Evolutionary conservation across 2,329 filamentous ascomycete species (phyloP).

Genomic region (Botryosphaeria dothidea): DNA sequence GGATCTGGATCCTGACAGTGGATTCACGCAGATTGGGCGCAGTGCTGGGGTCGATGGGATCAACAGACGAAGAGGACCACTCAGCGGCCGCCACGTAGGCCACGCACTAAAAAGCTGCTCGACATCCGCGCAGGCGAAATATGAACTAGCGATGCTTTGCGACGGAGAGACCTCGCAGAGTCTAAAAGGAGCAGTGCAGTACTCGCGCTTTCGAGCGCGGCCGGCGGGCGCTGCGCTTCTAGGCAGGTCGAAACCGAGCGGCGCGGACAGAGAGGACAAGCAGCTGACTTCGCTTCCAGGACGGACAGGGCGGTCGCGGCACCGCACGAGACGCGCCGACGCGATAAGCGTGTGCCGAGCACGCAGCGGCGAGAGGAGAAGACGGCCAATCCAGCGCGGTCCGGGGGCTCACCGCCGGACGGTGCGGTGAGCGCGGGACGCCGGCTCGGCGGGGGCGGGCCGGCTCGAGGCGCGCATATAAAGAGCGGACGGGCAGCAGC

Average conservation of each 20-base stretch:
- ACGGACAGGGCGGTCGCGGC: too few species aligned
- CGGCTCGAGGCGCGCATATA: slow-evolving; percentile 21
- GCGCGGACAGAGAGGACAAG: neutral
- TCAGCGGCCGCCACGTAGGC: slow-evolving; percentile 45
- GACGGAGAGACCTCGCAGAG: slow-evolving; percentile 19
- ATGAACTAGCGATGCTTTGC: slow-evolving; percentile 18
- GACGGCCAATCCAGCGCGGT: neutral
- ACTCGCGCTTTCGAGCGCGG: slow-evolving; percentile 2
- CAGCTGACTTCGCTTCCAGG: slow-evolving; percentile 5
- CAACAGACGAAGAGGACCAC: slow-evolving; percentile 39
- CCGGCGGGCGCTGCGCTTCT: neutral
- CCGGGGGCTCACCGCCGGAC: slow-evolving; percentile 7
- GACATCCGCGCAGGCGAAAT: slow-evolving; percentile 17
- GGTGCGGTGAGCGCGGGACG: neutral
- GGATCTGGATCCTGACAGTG: slow-evolving; percentile 24
- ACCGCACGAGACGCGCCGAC: neutral
- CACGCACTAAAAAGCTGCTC: slow-evolving; percentile 19
- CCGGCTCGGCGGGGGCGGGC: neutral
- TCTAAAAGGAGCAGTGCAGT: slow-evolving; percentile 12
- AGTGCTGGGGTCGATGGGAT: slow-evolving; percentile 30
- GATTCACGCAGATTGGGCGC: slow-evolving; percentile 25
- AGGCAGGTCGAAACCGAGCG: neutral
- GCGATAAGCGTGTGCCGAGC: neutral
- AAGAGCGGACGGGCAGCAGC: slow-evolving; percentile 20
- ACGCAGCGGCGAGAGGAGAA: neutral